Evolutionary conservation across 2,329 filamentous ascomycete genomes (phyloP).

Genomic region (Penicillium freii): DNA sequence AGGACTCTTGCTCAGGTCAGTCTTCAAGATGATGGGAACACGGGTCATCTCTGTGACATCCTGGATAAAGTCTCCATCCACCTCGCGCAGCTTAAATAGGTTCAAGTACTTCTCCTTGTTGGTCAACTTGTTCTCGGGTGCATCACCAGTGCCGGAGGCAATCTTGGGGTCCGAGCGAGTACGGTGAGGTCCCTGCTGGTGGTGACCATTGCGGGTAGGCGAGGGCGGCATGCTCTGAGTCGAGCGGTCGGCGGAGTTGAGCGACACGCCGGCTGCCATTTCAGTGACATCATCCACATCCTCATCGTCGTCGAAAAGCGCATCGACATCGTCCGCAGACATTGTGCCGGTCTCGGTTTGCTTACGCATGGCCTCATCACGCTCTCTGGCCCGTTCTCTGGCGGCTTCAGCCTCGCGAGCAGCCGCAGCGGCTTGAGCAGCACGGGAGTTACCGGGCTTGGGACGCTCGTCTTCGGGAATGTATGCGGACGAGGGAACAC

Average conservation of each 20-base stretch:
- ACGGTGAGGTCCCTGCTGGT: slow-evolving; percentile 70
- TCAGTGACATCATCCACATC: slow-evolving; percentile 86
- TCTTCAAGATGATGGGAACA: slow-evolving; percentile 97
- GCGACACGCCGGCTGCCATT: slow-evolving; percentile 83
- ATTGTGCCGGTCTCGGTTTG: slow-evolving; percentile 94
- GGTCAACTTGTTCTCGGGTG: slow-evolving; percentile 73
- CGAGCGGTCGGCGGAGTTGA: slow-evolving; percentile 71
- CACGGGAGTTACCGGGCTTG: slow-evolving; percentile 73
- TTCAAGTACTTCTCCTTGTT: slow-evolving; percentile 97
- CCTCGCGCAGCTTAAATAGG: slow-evolving; percentile 84
- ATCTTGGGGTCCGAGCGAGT: slow-evolving; percentile 95
- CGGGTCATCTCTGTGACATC: slow-evolving; percentile 97
- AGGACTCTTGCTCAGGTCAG: slow-evolving; percentile 96
- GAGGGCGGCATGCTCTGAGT: slow-evolving; percentile 95
- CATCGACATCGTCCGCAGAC: slow-evolving; percentile 87
- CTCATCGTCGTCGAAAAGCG: slow-evolving; percentile 92
- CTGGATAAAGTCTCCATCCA: slow-evolving; percentile 94
- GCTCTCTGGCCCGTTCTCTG: slow-evolving; percentile 76
- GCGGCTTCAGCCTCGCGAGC: slow-evolving; percentile 79
- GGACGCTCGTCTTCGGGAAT: slow-evolving; percentile 96
- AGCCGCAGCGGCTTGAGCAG: slow-evolving; percentile 71
- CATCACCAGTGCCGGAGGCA: slow-evolving; percentile 63
- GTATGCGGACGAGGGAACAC: slow-evolving; percentile 91
- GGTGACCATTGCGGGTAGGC: slow-evolving; percentile 71
- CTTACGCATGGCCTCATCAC: slow-evolving; percentile 86